phyloP scores from a whole-genome alignment of 2,329 filamentous ascomycete species.

The Clarireedia hainanense region DNA sequence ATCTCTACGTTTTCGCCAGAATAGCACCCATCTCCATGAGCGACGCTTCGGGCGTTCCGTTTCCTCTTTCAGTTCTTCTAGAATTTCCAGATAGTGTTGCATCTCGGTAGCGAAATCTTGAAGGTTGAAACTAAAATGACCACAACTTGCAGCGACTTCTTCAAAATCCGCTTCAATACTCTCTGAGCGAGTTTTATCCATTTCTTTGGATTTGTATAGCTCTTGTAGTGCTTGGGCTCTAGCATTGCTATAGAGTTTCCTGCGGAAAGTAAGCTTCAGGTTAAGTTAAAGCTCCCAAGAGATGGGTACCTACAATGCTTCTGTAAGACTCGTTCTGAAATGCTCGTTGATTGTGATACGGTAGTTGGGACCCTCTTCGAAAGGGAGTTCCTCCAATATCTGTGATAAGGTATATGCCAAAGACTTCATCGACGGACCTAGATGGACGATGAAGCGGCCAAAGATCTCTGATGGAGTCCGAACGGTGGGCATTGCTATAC shows the following conservation, averaged over 20 bases:
- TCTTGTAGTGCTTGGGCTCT: constrained; percentile 68
- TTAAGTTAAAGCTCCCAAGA: neutral
- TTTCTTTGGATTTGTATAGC: constrained; percentile 73
- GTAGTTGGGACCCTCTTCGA: constrained; percentile 58
- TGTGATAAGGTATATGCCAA: constrained; percentile 86
- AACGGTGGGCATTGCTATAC: constrained; percentile 33
- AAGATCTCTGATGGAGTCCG: constrained; percentile 77
- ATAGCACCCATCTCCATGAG: constrained; percentile 77
- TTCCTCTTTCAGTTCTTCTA: constrained; percentile 76
- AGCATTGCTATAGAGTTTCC: constrained; percentile 64
- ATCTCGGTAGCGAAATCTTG: constrained; percentile 89
- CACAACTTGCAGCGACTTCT: constrained; percentile 94
- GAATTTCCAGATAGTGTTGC: constrained; percentile 69
- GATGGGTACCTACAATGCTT: constrained; percentile 51
- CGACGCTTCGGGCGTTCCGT: constrained; percentile 53
- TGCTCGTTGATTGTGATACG: constrained; percentile 70
- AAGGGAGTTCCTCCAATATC: constrained; percentile 81
- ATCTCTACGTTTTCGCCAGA: constrained; percentile 51
- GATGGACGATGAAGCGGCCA: constrained; percentile 75
- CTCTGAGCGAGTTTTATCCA: constrained; percentile 59
- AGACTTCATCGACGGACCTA: constrained; percentile 94
- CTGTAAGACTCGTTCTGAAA: constrained; percentile 70
- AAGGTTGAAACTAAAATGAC: constrained; percentile 89
- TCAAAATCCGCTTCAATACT: constrained; percentile 88
- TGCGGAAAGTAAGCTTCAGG: constrained; percentile 4